Conservation (phyloP, 2,329 filamentous ascomycete species). For the Pezicula neosporulosa region DNA sequence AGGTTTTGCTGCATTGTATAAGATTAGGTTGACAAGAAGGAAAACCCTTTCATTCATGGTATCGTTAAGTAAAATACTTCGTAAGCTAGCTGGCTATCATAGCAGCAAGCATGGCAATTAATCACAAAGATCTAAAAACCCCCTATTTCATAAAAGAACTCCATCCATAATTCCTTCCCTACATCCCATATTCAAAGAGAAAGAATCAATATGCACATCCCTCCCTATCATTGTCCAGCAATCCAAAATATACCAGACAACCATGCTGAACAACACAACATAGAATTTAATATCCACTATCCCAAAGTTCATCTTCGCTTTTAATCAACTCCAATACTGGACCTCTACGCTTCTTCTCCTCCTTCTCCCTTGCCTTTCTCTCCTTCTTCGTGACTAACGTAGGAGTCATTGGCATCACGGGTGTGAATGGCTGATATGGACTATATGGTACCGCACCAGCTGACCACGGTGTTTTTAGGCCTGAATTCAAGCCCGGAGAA, state of each 20-base stretch:
- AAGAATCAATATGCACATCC: background rate
- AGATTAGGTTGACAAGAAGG: background rate
- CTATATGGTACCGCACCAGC: conserved; percentile 66
- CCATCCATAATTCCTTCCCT: too few relatives aligned
- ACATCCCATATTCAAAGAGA: background rate
- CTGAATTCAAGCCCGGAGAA: conserved; percentile 45
- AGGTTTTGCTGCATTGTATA: too few relatives aligned
- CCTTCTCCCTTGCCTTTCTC: conserved; percentile 63
- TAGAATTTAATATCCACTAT: conserved; percentile 24
- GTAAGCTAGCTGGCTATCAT: too few relatives aligned
- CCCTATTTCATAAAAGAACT: too few relatives aligned
- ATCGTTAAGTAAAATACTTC: too few relatives aligned
- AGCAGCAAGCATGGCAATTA: too few relatives aligned
- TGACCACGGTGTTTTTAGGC: conserved; percentile 59
- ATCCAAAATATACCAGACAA: background rate
- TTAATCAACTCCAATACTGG: conserved; percentile 60
- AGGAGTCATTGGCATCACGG: conserved; percentile 74
- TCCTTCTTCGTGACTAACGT: conserved; percentile 68
- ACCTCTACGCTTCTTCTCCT: conserved; percentile 52
- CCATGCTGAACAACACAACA: too few relatives aligned
- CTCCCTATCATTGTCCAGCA: too few relatives aligned
- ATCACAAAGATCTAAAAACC: too few relatives aligned
- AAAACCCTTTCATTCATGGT: background rate
- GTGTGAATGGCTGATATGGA: conserved; percentile 77
- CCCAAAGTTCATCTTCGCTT: conserved; percentile 62